These are phyloP conservation scores for Cordyceps militaris DNA, from an alignment of 2,329 filamentous ascomycete species.

Conservation along the genomic window DNA sequence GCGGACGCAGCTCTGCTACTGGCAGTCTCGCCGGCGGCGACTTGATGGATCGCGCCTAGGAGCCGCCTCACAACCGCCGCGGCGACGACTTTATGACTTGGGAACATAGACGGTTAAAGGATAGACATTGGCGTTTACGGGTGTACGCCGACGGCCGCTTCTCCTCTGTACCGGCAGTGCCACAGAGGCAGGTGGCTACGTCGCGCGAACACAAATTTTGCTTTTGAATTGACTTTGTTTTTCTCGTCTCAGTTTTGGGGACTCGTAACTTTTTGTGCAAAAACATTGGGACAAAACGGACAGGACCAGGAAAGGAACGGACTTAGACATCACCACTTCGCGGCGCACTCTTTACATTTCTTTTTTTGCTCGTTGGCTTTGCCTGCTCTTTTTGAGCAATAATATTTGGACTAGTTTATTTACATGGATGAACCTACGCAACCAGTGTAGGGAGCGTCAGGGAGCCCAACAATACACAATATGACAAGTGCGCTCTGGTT, in stretches of 20 bases:
- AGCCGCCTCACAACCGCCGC: conserved; percentile 16
- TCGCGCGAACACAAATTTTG: neutral
- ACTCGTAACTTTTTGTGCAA: conserved; percentile 3
- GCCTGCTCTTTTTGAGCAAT: conserved; percentile 1
- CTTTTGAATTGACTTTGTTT: conserved; percentile 6
- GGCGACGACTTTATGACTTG: conserved; percentile 32
- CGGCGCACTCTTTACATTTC: conserved; percentile 13
- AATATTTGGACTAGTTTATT: conserved; percentile 19
- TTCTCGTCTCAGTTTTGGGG: neutral
- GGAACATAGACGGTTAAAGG: conserved; percentile 32
- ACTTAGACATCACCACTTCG: conserved; percentile 18
- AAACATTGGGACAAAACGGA: conserved; percentile 5
- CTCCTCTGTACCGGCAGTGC: neutral
- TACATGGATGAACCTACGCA: neutral
- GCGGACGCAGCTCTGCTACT: conserved; percentile 68
- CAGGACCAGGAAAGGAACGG: conserved; percentile 10
- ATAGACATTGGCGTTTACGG: conserved; percentile 32
- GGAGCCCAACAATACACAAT: neutral
- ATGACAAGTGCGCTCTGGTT: neutral
- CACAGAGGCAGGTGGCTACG: neutral
- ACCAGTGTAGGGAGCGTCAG: neutral
- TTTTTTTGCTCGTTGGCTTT: conserved; percentile 6
- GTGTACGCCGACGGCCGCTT: neutral
- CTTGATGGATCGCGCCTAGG: conserved; percentile 49
- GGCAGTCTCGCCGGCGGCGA: conserved; percentile 72